Evolutionary conservation across 148 eudicot genomes (phyloP), one percentile per base, ranked within the genome.

Genomic region (Camellia sinensis): DNA sequence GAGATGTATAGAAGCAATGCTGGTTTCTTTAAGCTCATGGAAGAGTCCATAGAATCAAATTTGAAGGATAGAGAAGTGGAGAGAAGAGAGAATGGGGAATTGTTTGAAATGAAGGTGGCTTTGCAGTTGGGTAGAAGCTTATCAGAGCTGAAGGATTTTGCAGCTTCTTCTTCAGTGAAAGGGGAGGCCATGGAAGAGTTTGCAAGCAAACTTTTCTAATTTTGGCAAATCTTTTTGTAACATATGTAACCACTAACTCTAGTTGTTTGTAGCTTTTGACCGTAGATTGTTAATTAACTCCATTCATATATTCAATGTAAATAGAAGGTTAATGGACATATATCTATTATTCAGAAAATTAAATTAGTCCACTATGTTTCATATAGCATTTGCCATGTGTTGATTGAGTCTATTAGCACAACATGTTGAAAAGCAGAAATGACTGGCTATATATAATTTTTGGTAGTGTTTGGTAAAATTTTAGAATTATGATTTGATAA

Each of bases 1-100:
- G 97, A 93, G 83, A 90, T 93, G 93, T 93, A 93, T 56, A 86
- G 93, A 75, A 87, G 89, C 79, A 89, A 89, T 77, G 93, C 88
- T 5, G 95, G 94, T 2, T 90, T 86, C 67, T 92, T 89, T 53
- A 83, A 69, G 72, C 78, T 80, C 7, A 68, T 92, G 83, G 87
- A 86, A 73, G 92, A 89, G 77, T 84, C 66, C 11, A 82, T 87
- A 5, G 86, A 86, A 76, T 76, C 79, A 0, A 85, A 80, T 48
- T 65, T 89, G 71, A 84, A 76, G 69, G 89, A 86, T 29, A 64
- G 21, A 4, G 86, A 86, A 0, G 57, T 67, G 22, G 77, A 69
- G 79, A 84, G 75, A 66, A 84, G 85, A 74, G 91, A 92, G 62
- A 92, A 89, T 81, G 91, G 91, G 0, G 90, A 92, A 21, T 76